Conservation (phyloP, 352 stramenopile genomes). For the Phytophthora citrophthora region DNA sequence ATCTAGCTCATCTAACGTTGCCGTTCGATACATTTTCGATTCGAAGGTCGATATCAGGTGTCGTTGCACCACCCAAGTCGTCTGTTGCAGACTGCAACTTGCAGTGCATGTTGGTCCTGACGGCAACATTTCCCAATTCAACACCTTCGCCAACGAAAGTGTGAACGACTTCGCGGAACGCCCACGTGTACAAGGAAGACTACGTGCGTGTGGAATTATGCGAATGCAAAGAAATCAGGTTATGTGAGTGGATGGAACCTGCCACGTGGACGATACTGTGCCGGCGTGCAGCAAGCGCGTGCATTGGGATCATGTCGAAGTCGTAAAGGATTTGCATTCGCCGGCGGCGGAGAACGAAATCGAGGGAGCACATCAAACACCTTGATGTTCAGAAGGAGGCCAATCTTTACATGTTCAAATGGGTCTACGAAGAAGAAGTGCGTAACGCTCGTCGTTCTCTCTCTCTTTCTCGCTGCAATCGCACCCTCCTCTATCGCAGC, state of each 20-base stretch:
- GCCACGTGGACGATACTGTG: background rate
- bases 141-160: background rate
- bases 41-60: constrained; percentile 4
- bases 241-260: background rate
- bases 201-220: too few species aligned
- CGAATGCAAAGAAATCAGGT: constrained; percentile 20
- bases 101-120: too few species aligned
- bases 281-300: background rate
- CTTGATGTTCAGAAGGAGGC: background rate
- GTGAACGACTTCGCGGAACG: too few species aligned
- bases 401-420: constrained; percentile 26
- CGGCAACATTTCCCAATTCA: background rate
- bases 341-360: background rate
- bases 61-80: too few species aligned
- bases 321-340: constrained; percentile 12
- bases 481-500: background rate
- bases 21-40: background rate
- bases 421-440: constrained; percentile 13
- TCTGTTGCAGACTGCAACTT: too few species aligned
- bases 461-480: constrained; percentile 4
- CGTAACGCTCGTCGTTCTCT: constrained; percentile 1
- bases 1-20: background rate
- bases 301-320: background rate
- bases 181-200: too few species aligned
- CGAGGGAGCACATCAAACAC: background rate